Evolutionary conservation across 805 yeast genomes (phyloP), one percentile per base, ranked within the genome.

Genomic region (Sugiyamaella marilandica): DNA sequence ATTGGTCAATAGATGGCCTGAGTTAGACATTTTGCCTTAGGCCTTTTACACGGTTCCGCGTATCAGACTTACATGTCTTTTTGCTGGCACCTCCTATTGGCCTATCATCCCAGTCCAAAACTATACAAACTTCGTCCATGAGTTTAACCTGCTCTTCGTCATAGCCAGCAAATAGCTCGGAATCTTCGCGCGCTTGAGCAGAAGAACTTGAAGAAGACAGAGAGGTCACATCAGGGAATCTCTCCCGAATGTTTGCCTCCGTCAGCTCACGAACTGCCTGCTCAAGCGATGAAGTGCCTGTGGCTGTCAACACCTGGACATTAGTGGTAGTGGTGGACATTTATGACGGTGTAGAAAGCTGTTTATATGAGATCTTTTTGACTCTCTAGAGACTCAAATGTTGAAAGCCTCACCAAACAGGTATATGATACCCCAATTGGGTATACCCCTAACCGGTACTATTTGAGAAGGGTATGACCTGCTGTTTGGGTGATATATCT

Each of bases 41-140:
- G 14, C 14, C 34, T 16, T 18, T 10, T 21, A n/a, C 39, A 35
- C 3, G 14, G 5, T 35, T 8, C 18, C 44, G 7, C 5, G 10
- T 39, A 2, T 24, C 5, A 5, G 24, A 39, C 43, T 16, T 39
- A 39, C 97, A 87, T 47, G 87, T 71, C 70, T 92, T 94, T 70
- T 94, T 94, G 50, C 97, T 87, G 13, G 92, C 98, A 1, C 96
- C 91, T 33, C 97, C 99, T 49, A 90, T 75, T 3, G 97, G 96
- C 45, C 65, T 71, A 69, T 94, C 99, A 62, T 90, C 71, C 75
- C 85, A 84, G 68, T 94, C 97, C 57, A 91, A 74, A 1, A 92
- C 97, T 55, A 94, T 90, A 71, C 99, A 94, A 57, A 91, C 83
- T 70, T 94, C 99, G 61, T 91, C 95, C 99, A 94, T 94, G 56